Conservation (phyloP, 2,329 filamentous ascomycete species). For the Ascochyta koolunga region DNA sequence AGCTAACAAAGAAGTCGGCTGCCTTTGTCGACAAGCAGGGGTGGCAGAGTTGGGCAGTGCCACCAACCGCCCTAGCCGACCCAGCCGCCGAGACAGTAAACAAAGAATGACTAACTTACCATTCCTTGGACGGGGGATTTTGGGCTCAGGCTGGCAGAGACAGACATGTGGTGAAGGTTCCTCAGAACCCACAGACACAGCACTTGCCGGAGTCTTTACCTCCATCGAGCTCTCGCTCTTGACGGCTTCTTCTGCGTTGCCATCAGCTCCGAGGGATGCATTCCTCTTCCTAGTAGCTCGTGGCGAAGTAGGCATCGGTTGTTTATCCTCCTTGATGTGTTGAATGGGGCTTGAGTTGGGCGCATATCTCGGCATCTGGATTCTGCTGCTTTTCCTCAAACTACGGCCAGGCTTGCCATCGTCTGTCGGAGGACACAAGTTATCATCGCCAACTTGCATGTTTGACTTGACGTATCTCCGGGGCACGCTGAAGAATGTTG, state of each 20-base stretch:
- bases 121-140: constrained; percentile 74
- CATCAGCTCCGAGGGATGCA: constrained; percentile 26
- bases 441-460: constrained; percentile 35
- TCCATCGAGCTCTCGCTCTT: constrained; percentile 28
- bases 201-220: constrained; percentile 28
- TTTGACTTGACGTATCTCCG: constrained; percentile 44
- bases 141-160: constrained; percentile 73
- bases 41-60: constrained; percentile 8
- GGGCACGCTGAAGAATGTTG: constrained; percentile 44
- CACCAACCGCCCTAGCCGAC: constrained; percentile 9
- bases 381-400: constrained; percentile 39
- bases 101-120: constrained; percentile 58
- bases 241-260: constrained; percentile 19
- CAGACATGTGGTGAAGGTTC: constrained; percentile 61
- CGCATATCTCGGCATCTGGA: constrained; percentile 32
- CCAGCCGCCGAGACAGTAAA: constrained; percentile 19
- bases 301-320: constrained; percentile 28
- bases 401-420: constrained; percentile 28
- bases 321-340: constrained; percentile 25
- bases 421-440: constrained; percentile 24
- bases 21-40: constrained; percentile 35
- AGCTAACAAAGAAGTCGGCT: constrained; percentile 34
- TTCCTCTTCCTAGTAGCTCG: constrained; percentile 33
- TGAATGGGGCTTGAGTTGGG: constrained; percentile 19
- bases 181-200: constrained; percentile 37